Base-by-base conservation (phyloP, 495 filamentous ascomycete genomes). In the Xylaria flabelliformis region DNA sequence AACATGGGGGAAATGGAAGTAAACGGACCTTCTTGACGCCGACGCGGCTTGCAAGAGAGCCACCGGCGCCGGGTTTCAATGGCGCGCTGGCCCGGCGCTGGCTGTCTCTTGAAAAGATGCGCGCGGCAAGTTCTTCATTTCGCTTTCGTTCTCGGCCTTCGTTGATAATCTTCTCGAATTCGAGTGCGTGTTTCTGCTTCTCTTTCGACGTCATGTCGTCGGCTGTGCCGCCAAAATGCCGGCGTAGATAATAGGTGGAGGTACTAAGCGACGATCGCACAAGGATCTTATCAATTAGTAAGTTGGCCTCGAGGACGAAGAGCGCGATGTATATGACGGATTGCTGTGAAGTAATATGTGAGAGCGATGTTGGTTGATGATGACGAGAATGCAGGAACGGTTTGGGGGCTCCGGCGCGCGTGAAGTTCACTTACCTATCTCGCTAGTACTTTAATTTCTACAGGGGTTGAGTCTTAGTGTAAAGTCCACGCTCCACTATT, bases 21-120 rank as follows among this genome's bases (percentile, higher is more conserved):
- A 55, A 36, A 67, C 69, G 71, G 82, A 93, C 91, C 89, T 94
- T 94, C 55, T 88, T 86, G 29, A 92, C 85, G 58, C 90, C 91
- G n/a, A 91, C 89, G 79, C 93, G 87, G 77, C 92, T 94, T 70
- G 93, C 91, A 46, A 96, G 85, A 65, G 88, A 86, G 62, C 71
- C 71, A 24, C 71, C 71, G 13, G 58, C 6, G 65, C 82, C 81
- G 42, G 80, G 69, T 71, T 86, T 88, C 72, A 83, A 80, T 7
- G 89, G 86, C 12, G 89, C 86, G 79, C 86, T 91, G 0, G 85
- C 75, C 72, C 89, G 86, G 71, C 92, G 86, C 15, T 72, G 36
- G 46, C 24, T 46, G 67, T 88, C 87, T 74, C 86, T 90, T 66
- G 87, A 87, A 56, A 95, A 88, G 29, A 96, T 90, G 73, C 89